These are phyloP conservation scores for Lolium perenne DNA, from an alignment of 176 grass and related monocot species.

Conservation along the genomic window DNA sequence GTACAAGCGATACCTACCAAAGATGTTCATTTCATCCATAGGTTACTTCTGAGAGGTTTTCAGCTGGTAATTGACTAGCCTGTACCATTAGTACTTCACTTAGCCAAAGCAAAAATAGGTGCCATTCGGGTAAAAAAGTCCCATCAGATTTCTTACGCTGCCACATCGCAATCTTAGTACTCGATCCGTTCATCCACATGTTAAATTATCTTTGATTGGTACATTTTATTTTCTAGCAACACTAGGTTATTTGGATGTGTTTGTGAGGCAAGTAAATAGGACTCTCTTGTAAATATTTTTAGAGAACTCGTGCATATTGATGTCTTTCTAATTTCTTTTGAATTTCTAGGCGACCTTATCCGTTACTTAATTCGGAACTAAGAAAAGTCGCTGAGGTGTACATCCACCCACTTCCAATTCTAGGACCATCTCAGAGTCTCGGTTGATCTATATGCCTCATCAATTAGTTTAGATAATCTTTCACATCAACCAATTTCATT, in stretches of 20 bases:
- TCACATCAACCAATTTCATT: neutral
- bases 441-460: neutral
- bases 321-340: too few species aligned
- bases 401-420: neutral
- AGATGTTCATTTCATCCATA: too few species aligned
- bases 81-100: too few species aligned
- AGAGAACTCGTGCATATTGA: too few species aligned
- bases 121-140: neutral
- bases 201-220: neutral
- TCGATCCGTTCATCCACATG: neutral
- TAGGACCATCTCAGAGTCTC: neutral
- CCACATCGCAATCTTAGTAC: neutral
- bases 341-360: too few species aligned
- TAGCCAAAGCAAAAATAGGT: neutral
- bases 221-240: neutral
- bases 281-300: neutral
- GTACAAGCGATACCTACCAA: too few species aligned
- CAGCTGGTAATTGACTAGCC: too few species aligned
- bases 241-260: neutral
- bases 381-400: neutral
- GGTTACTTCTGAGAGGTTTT: too few species aligned
- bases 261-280: neutral
- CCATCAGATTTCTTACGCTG: neutral
- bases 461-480: neutral
- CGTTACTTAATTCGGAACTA: neutral